These are phyloP conservation scores for Curvularia spicifera DNA, from an alignment of 2,329 filamentous ascomycete genomes.

Conservation along the genomic window DNA sequence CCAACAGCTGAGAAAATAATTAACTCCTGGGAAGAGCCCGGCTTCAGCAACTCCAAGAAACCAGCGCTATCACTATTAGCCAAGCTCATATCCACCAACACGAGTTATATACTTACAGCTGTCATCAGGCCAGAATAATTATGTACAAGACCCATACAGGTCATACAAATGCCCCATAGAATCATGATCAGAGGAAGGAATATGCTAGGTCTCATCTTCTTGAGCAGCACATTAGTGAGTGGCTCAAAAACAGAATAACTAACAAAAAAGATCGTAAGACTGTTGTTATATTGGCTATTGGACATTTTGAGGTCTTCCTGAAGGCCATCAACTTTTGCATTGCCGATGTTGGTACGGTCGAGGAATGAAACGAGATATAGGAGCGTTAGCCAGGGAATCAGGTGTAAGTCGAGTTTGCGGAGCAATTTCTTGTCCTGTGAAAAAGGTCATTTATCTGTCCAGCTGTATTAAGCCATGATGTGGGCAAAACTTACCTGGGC, in stretches of 20 bases:
- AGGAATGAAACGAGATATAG: slow-evolving; percentile 78
- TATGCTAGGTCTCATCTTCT: slow-evolving; percentile 74
- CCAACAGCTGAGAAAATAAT: slow-evolving; percentile 85
- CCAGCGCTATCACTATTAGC: slow-evolving; percentile 42
- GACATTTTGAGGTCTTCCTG: slow-evolving; percentile 67
- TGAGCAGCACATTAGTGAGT: slow-evolving; percentile 80
- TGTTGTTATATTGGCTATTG: slow-evolving; percentile 71
- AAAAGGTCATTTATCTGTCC: background rate
- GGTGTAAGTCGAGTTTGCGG: slow-evolving; percentile 65
- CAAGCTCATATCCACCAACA: background rate
- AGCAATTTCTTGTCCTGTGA: slow-evolving; percentile 66
- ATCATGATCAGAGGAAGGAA: slow-evolving; percentile 86
- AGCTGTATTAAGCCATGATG: background rate
- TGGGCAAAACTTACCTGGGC: slow-evolving; percentile 56
- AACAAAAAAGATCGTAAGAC: slow-evolving; percentile 84
- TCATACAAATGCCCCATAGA: slow-evolving; percentile 68
- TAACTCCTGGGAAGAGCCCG: slow-evolving; percentile 69
- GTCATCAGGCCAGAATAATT: slow-evolving; percentile 71
- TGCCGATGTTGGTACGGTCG: slow-evolving; percentile 77
- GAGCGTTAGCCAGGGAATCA: slow-evolving; percentile 72
- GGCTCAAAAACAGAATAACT: slow-evolving; percentile 82
- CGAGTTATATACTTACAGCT: slow-evolving; percentile 46
- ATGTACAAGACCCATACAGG: slow-evolving; percentile 69
- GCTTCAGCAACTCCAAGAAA: slow-evolving; percentile 77
- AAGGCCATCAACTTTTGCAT: slow-evolving; percentile 66